phyloP scores from a whole-genome alignment of 352 stramenopile species.

The Nothophytophthora sp. region DNA sequence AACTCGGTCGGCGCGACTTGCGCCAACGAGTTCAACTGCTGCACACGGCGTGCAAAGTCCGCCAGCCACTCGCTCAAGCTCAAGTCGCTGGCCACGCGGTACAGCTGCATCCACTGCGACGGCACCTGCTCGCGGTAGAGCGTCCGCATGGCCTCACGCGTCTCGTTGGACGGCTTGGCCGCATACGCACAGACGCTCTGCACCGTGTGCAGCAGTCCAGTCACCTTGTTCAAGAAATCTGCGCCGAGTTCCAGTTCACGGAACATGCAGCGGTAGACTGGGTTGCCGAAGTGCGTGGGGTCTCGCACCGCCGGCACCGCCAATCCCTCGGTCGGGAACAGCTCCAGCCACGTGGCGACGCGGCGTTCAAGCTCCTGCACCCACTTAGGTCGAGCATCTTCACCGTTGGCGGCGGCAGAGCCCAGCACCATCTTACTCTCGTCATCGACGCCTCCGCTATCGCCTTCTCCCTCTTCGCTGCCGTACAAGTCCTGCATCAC shows the following conservation, averaged over 20 bases:
- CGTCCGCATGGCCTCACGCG: slow-evolving; percentile 77
- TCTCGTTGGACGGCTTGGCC: slow-evolving; percentile 88
- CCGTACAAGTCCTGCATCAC: slow-evolving; percentile 84
- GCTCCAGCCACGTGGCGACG: slow-evolving; percentile 57
- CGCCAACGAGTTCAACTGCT: slow-evolving; percentile 59
- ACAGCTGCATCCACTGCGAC: slow-evolving; percentile 56
- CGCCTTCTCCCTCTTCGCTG: slow-evolving; percentile 50
- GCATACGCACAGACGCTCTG: slow-evolving; percentile 82
- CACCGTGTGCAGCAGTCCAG: slow-evolving; percentile 67
- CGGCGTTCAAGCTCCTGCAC: slow-evolving; percentile 79
- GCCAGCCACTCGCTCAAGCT: slow-evolving; percentile 82
- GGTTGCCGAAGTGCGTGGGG: slow-evolving; percentile 70
- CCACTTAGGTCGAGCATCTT: slow-evolving; percentile 74
- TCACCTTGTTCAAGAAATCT: slow-evolving; percentile 65
- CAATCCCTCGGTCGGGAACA: slow-evolving; percentile 48
- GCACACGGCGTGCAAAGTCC: slow-evolving; percentile 77
- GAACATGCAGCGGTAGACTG: slow-evolving; percentile 92
- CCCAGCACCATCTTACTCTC: slow-evolving; percentile 64
- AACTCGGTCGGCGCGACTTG: slow-evolving; percentile 45
- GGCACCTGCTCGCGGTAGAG: slow-evolving; percentile 76
- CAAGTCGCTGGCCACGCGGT: slow-evolving; percentile 54
- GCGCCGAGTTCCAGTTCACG: slow-evolving; percentile 85
- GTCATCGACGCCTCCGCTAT: slow-evolving; percentile 33
- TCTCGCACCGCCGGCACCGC: slow-evolving; percentile 54
- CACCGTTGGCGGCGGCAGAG: slow-evolving; percentile 26